Base-by-base conservation (phyloP, 441 rosid species). In the Populus hybrid region DNA sequence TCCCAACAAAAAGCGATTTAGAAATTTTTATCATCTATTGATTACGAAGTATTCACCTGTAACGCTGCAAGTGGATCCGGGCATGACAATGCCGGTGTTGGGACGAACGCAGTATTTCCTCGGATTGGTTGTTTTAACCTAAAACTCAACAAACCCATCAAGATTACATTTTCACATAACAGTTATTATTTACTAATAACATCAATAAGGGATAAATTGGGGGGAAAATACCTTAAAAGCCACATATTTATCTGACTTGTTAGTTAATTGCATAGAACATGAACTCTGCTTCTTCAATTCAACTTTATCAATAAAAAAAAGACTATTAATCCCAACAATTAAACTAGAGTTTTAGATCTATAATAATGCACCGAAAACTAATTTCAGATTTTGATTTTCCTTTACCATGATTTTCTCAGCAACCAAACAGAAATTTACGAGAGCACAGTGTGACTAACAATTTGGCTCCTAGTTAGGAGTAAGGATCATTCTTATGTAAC, bases 91-190 rank as follows among this genome's bases (percentile, higher is more conserved):
- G 20, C 98, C 98, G 50, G 90, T 83, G 78, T 93, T 93, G 36
- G 97, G 98, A 80, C 93, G 90, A 59, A 93, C 98, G 36, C 93
- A 88, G 72, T 92, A 93, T 84, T 89, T 93, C 80, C 84, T 92
- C 0, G 94, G 98, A 78, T 92, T 92, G 67, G 97, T 93, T 26
- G 98, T 93, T 75, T 93, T 92, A 78, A 93, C 94, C 98, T 93
- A 75, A 29, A 59, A 59, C 10, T n/a, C 21, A 31, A 68, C 16
- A 29, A 29, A 29, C 68, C 18, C 2, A n/a, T 45, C 31, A 16
- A 28, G 53, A 40, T 12, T 16, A 76, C 35, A 67, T 21, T 42
- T 50, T 40, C 33, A n/a, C 26, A 11, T 14, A 16, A 7, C 26
- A 38, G 4, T 35, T 20, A 73, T 5, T 16, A 23, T 28, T 9